phyloP scores from a whole-genome alignment of 371 early-diverging fungal genomes.

The Mortierella sp. region DNA sequence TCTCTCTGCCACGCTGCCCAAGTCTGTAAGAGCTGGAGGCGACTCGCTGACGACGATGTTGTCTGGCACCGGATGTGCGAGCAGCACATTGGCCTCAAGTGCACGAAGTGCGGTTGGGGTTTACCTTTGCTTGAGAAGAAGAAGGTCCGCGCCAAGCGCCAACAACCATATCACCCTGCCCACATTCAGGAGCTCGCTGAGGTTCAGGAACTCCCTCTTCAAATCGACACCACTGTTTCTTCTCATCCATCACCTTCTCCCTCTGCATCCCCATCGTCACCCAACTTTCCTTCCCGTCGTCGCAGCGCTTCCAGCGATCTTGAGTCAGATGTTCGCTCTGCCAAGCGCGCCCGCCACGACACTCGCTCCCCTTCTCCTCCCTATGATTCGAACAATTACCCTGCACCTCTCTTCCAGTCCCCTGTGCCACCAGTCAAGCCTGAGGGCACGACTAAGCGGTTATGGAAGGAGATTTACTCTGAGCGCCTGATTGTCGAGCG shows the following conservation, averaged over 20 bases:
- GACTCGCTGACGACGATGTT: slow-evolving; percentile 89
- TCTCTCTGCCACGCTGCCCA: slow-evolving; percentile 93
- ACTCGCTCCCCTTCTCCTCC: slow-evolving; percentile 27
- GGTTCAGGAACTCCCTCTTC: not conserved
- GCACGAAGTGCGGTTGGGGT: slow-evolving; percentile 97
- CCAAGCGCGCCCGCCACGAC: slow-evolving; percentile 30
- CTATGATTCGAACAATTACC: not conserved
- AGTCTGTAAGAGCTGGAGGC: slow-evolving; percentile 86
- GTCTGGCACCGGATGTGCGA: slow-evolving; percentile 97
- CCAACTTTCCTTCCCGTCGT: slow-evolving; percentile 23
- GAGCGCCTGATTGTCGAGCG: slow-evolving; percentile 87
- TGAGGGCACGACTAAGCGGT: slow-evolving; percentile 53
- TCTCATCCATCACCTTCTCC: slow-evolving; percentile 39
- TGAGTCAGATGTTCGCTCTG: slow-evolving; percentile 16
- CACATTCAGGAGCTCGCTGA: slow-evolving; percentile 10
- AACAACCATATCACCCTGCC: slow-evolving; percentile 7
- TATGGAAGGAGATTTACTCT: slow-evolving; percentile 90
- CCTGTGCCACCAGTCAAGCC: slow-evolving; percentile 47
- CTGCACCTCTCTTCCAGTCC: slow-evolving; percentile 30
- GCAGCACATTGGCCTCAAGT: slow-evolving; percentile 97
- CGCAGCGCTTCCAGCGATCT: slow-evolving; percentile 36
- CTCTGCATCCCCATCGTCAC: slow-evolving; percentile 18
- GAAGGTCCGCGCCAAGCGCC: slow-evolving; percentile 39
- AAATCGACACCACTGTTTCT: slow-evolving; percentile 9
- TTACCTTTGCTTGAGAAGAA: slow-evolving; percentile 79